phyloP scores from a whole-genome alignment of 768 basidiomycete species.

The Cytidiella melzeri region DNA sequence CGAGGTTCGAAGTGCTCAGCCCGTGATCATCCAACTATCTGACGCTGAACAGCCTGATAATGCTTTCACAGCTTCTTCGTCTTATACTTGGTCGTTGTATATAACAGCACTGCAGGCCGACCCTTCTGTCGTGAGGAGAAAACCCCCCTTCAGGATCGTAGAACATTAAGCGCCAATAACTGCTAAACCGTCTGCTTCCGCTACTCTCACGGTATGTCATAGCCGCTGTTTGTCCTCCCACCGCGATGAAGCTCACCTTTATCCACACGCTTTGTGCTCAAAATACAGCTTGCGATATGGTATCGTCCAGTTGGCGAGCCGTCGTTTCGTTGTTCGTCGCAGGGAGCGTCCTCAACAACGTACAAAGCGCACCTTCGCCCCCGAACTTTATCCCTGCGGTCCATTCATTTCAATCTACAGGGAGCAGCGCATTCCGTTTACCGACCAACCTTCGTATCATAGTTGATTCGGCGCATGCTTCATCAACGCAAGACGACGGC shows the following conservation, averaged over 20 bases:
- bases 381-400: conserved; percentile 17
- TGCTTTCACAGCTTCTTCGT: too few species aligned
- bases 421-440: conserved; percentile 3
- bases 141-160: not conserved
- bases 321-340: not conserved
- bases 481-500: conserved; percentile 12
- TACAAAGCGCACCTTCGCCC: not conserved
- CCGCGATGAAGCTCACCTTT: not conserved
- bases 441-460: conserved; percentile 11
- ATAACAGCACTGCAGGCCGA: too few species aligned
- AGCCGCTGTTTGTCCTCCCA: not conserved
- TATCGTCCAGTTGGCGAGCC: not conserved
- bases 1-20: too few species aligned
- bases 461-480: conserved; percentile 13
- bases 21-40: too few species aligned
- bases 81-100: too few species aligned
- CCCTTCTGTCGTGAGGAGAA: too few species aligned
- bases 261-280: not conserved
- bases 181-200: not conserved
- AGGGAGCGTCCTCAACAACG: not conserved
- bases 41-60: too few species aligned
- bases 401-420: conserved; percentile 3
- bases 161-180: not conserved
- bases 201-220: not conserved
- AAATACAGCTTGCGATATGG: not conserved